These are phyloP conservation scores for Myotisia sp. DNA, from an alignment of 2,329 filamentous ascomycete genomes.

Conservation along the genomic window DNA sequence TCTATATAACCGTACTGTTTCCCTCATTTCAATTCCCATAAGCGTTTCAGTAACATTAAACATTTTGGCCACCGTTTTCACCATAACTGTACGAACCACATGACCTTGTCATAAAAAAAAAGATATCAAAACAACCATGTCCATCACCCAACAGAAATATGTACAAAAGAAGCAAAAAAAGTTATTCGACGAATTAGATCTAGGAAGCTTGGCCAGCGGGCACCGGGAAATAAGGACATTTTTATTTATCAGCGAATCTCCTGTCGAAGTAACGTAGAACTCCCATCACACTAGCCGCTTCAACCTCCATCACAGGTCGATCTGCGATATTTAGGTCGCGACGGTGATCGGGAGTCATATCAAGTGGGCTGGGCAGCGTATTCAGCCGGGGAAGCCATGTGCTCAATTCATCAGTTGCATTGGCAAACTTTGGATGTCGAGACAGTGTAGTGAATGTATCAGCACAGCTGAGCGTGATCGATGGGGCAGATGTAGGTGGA, in stretches of 20 bases:
- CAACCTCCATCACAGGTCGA: slow-evolving; percentile 56
- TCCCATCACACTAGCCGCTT: slow-evolving; percentile 72
- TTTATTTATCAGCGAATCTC: slow-evolving; percentile 46
- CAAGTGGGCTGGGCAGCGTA: slow-evolving; percentile 34
- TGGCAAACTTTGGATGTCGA: slow-evolving; percentile 61
- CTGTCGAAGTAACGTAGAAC: slow-evolving; percentile 71
- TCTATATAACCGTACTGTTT: too few relatives aligned
- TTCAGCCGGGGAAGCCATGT: slow-evolving; percentile 62
- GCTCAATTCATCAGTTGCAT: slow-evolving; percentile 58
- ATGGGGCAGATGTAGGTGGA: slow-evolving; percentile 22
- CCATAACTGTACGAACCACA: too few relatives aligned
- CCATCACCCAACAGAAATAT: too few relatives aligned
- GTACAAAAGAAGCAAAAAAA: too few relatives aligned
- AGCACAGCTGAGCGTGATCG: slow-evolving; percentile 54
- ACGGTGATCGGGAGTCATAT: slow-evolving; percentile 17
- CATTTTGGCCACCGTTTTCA: too few relatives aligned
- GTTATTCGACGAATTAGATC: too few relatives aligned
- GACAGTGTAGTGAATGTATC: slow-evolving; percentile 67
- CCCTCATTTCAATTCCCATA: too few relatives aligned
- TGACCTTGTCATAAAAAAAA: too few relatives aligned
- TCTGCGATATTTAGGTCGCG: slow-evolving; percentile 13
- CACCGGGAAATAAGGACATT: too few relatives aligned
- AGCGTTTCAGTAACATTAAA: too few relatives aligned
- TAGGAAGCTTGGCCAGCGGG: too few relatives aligned
- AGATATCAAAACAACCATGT: too few relatives aligned